A percentile compares a stretch with the other conserved stretches of the same genome.
Evolutionary conservation across 129 eudicot genomes (phyloP).

Genomic region (Scalesia atractyloides): DNA sequence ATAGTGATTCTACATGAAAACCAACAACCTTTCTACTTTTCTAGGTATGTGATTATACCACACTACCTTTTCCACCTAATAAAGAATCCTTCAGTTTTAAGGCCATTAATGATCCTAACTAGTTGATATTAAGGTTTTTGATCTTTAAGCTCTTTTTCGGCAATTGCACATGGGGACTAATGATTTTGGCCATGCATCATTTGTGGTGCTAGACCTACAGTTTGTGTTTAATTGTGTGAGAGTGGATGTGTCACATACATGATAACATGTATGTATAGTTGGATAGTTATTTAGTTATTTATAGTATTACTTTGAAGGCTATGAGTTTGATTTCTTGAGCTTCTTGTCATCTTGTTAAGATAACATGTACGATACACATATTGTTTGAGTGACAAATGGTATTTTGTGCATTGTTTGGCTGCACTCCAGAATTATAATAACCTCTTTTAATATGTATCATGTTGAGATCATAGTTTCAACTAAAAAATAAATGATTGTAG

Average conservation of each 20-base stretch:
- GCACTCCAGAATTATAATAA: neutral
- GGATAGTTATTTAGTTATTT: constrained; percentile 12
- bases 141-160: neutral
- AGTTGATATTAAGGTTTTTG: neutral
- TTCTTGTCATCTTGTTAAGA: neutral
- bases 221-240: neutral
- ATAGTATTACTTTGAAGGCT: neutral
- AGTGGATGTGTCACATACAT: constrained; percentile 4
- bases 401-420: neutral
- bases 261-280: neutral
- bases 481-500: no score
- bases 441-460: neutral
- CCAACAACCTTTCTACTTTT: neutral
- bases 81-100: neutral
- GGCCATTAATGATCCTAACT: neutral
- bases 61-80: neutral
- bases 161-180: constrained; percentile 2
- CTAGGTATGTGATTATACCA: neutral
- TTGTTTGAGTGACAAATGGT: neutral
- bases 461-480: no score
- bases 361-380: neutral
- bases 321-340: neutral
- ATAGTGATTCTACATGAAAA: neutral
- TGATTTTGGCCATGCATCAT: neutral
- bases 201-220: constrained; percentile 7